A percentile compares a stretch with the other conserved stretches of the same genome.
These are phyloP conservation scores for Sisymbrium altissimum DNA, from an alignment of 345 rosid genomes.

Conservation along the genomic window DNA sequence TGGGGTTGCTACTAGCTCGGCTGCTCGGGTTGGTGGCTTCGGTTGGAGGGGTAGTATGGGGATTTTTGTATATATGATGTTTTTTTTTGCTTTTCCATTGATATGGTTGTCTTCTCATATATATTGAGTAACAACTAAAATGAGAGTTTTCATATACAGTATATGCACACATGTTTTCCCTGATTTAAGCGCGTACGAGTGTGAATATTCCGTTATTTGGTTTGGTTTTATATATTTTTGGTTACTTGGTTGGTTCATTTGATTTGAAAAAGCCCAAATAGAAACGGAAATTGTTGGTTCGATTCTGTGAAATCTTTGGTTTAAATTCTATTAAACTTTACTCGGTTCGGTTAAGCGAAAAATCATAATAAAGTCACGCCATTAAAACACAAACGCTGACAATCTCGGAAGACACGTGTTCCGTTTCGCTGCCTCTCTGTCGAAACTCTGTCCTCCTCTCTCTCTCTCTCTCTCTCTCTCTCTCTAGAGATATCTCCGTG, in stretches of 20 bases:
- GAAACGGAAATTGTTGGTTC: not conserved
- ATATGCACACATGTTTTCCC: not conserved
- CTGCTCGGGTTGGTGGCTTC: not conserved
- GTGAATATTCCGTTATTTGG: not conserved
- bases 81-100: conserved; percentile 25
- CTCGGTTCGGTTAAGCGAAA: not conserved
- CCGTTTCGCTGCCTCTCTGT: not conserved
- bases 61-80: not conserved
- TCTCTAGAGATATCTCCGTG: too few relatives aligned
- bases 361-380: not conserved
- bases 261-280: not conserved
- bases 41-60: not conserved
- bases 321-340: not conserved
- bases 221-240: not conserved
- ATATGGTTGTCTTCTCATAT: not conserved
- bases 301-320: not conserved
- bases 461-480: too few relatives aligned
- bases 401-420: not conserved
- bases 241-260: not conserved
- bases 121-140: not conserved
- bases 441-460: not conserved
- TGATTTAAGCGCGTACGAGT: not conserved
- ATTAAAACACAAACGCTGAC: conserved; percentile 16
- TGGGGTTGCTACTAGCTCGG: conserved; percentile 44
- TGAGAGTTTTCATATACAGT: not conserved